These are phyloP conservation scores for Inga laurina DNA, from an alignment of 306 rosid species.

Conservation along the genomic window DNA sequence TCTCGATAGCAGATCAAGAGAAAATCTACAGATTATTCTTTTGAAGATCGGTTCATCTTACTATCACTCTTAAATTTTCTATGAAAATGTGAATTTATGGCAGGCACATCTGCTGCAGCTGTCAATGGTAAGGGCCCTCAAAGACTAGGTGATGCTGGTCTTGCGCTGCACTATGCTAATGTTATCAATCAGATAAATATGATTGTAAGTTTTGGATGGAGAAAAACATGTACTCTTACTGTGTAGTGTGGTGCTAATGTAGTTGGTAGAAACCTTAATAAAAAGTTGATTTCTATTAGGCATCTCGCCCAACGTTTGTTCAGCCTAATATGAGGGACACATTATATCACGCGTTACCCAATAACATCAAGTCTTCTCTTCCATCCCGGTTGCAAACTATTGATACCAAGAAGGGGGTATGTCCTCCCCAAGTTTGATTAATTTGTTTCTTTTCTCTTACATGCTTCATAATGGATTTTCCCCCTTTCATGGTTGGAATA, in stretches of 20 bases:
- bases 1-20: slow-evolving; percentile 9
- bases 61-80: slow-evolving; percentile 5
- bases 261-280: slow-evolving; percentile 21
- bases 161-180: slow-evolving; percentile 93
- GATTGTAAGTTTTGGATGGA: slow-evolving; percentile 57
- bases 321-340: slow-evolving; percentile 83
- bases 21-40: background rate
- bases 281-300: slow-evolving; percentile 45
- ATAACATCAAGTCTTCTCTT: slow-evolving; percentile 65
- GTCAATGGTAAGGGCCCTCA: slow-evolving; percentile 43
- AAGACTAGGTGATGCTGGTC: slow-evolving; percentile 84
- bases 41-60: slow-evolving; percentile 13
- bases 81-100: slow-evolving; percentile 35
- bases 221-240: background rate
- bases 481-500: slow-evolving; percentile 15
- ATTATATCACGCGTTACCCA: slow-evolving; percentile 79
- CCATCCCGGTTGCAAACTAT: slow-evolving; percentile 62
- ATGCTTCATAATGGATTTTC: slow-evolving; percentile 8
- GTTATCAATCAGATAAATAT: slow-evolving; percentile 75
- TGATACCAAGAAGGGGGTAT: slow-evolving; percentile 67
- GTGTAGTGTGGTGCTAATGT: slow-evolving; percentile 16
- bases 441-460: background rate
- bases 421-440: slow-evolving; percentile 2
- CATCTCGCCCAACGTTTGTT: slow-evolving; percentile 74
- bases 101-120: slow-evolving; percentile 39